Base-by-base conservation (phyloP, 2,329 filamentous ascomycete species). In the Talaromyces atroroseus region DNA sequence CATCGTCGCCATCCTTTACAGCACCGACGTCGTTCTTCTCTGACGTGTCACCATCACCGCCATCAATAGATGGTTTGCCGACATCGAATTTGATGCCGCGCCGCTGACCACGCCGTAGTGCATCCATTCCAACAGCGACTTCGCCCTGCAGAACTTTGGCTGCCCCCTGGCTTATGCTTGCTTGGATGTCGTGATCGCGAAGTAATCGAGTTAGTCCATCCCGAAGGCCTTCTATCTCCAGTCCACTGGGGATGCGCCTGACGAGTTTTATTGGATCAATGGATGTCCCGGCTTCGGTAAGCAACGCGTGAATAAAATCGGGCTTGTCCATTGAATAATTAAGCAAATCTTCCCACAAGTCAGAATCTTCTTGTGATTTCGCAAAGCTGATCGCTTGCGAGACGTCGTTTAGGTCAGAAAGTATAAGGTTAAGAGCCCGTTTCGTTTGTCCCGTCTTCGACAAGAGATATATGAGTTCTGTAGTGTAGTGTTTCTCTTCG, bases 251-350 rank as follows among this genome's bases (percentile, higher is more conserved):
- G 26, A 99, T 99, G 5, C 92, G 84, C 14, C 89, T 82, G 5
- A 99, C 90, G 3, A 99, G 82, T 16, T 87, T 88, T 60, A 97
- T 92, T 0, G 94, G 94, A 66, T 97, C 87, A 66, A 99, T 94
- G 1, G 90, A 85, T 0, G 92, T 97, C 36, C 94, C 94, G 1
- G 96, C 92, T 74, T 97, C 90, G 66, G 96, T 90, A 0, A 99
- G 82, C 3, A 99, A 78, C 0, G 89, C 92, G 12, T 90, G 87
- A 63, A 99, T 97, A 74, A 99, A 99, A 42, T 84, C 84, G 0
- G 94, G 94, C 68, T 96, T 96, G 74, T 96, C 91, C 94, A 99
- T 97, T 59, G 89, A 92, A 71, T 97, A 97, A 64, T 92, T 85
- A 5, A 99, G 82, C 7, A 99, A 80, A 66, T 97, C 92, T 61